Base-by-base conservation (phyloP, 108 stramenopile species). In the Skeletonema tropicum region DNA sequence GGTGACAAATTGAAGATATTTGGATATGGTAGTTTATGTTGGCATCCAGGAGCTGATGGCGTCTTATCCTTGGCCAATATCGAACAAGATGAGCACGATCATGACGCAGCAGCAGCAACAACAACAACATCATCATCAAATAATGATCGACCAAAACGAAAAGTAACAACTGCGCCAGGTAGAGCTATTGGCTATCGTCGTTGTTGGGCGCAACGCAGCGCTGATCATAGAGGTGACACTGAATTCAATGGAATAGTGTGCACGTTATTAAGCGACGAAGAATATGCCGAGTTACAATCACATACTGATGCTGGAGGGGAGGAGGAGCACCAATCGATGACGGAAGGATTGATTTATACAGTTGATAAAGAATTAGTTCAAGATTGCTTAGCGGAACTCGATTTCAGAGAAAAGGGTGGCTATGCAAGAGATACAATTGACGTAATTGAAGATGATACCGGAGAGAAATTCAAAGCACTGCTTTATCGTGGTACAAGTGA, bases 391-490 rank as follows among this genome's bases (percentile, higher is more conserved):
- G 89, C 85, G 2, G 92, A 95, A 66, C 69, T 95, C 49, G 94
- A 95, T 75, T 95, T 95, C 85, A 87, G 94, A 57, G 92, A 95
- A 81, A 95, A 90, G 68, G 94, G 92, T 49, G 87, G 88, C 10
- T 93, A 95, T 71, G 89, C 90, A 32, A 68, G 94, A 61, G 94
- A 95, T 60, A 71, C 91, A 11, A 89, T 92, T 60, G 83, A 87
- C 35, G 94, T 95, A 2, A 70, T 93, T 6, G 92, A 92, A 79
- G 90, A 92, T 64, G 80, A 84, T 31, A 88, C 80, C 5, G 86
- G 85, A 13, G 71, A 87, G 23, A 79, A 77, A 6, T 71, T 87
- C 57, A 71, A 91, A 60, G 90, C 89, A 13, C 65, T 95, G 66
- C 68, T 93, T 62, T 93, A 95, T 70, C 83, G 94, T 15, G 92